Percentiles rank a stretch among this genome's conserved stretches.
phyloP scores from a whole-genome alignment of 2,329 filamentous ascomycete species.

The Pseudocercospora fuligena region DNA sequence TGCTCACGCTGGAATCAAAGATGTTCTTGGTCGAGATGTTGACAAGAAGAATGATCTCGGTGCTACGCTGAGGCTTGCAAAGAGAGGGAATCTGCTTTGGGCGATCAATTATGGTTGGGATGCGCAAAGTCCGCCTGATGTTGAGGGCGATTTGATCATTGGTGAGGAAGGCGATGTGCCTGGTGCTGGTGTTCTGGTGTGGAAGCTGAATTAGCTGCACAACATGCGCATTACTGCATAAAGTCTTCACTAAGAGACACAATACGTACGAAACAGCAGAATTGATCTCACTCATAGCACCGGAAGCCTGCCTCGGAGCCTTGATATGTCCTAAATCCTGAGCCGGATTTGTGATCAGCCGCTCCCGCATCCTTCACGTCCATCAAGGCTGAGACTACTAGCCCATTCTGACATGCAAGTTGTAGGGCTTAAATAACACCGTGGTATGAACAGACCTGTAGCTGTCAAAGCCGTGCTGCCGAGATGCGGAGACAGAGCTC shows the following conservation, averaged over 20 bases:
- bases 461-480: not conserved
- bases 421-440: too few species aligned
- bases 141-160: slow-evolving; percentile 27
- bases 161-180: slow-evolving; percentile 26
- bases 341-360: too few species aligned
- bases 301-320: too few species aligned
- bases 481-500: not conserved
- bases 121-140: slow-evolving; percentile 20
- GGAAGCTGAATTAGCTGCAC: slow-evolving; percentile 20
- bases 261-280: too few species aligned
- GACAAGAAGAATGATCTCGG: slow-evolving; percentile 29
- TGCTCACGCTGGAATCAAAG: slow-evolving; percentile 23
- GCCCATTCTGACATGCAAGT: too few species aligned
- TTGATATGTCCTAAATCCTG: too few species aligned
- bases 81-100: slow-evolving; percentile 31
- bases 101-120: slow-evolving; percentile 34
- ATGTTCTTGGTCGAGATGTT: slow-evolving; percentile 24
- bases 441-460: too few species aligned
- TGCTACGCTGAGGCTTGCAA: slow-evolving; percentile 26
- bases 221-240: not conserved
- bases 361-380: too few species aligned
- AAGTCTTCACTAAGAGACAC: too few species aligned
- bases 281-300: too few species aligned
- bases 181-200: slow-evolving; percentile 29
- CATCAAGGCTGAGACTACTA: too few species aligned